Evolutionary conservation across 768 basidiomycete genomes (phyloP).

Genomic region (Lactifluus subvellereus): DNA sequence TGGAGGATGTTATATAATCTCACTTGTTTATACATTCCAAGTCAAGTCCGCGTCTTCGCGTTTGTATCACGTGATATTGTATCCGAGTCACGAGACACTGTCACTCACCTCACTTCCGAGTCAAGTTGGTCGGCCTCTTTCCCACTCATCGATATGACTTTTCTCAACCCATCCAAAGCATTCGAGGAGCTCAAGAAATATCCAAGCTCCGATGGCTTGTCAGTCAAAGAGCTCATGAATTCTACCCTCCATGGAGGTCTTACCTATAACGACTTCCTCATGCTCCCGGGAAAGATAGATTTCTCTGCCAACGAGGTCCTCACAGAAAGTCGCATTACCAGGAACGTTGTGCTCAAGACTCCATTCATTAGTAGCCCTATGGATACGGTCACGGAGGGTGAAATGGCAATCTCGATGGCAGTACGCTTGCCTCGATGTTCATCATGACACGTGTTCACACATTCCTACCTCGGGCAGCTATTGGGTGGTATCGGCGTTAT

Average conservation of each 20-base stretch:
- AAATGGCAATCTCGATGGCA: conserved; percentile 91
- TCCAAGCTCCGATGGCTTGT: conserved; percentile 70
- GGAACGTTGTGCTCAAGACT: conserved; percentile 87
- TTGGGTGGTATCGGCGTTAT: conserved; percentile 97
- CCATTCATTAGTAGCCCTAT: conserved; percentile 98
- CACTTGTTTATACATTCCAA: neutral
- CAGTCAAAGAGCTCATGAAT: conserved; percentile 83
- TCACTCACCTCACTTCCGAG: too few relatives aligned
- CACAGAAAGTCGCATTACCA: conserved; percentile 82
- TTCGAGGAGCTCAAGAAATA: conserved; percentile 73
- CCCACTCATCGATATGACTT: neutral
- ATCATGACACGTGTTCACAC: conserved; percentile 11
- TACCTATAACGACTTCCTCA: conserved; percentile 95
- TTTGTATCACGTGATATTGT: conserved; percentile 1
- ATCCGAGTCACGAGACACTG: too few relatives aligned
- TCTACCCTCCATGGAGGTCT: conserved; percentile 81
- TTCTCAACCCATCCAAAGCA: conserved; percentile 44
- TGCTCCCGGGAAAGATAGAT: conserved; percentile 93
- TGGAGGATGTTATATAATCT: neutral
- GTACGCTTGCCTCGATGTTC: conserved; percentile 39
- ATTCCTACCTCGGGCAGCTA: conserved; percentile 41
- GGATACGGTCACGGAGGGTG: conserved; percentile 97
- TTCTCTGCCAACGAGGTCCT: conserved; percentile 77
- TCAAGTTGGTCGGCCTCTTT: too few relatives aligned
- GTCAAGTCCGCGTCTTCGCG: neutral